Conservation (phyloP, 2,329 filamentous ascomycete genomes). For the Metarhizium humberi region DNA sequence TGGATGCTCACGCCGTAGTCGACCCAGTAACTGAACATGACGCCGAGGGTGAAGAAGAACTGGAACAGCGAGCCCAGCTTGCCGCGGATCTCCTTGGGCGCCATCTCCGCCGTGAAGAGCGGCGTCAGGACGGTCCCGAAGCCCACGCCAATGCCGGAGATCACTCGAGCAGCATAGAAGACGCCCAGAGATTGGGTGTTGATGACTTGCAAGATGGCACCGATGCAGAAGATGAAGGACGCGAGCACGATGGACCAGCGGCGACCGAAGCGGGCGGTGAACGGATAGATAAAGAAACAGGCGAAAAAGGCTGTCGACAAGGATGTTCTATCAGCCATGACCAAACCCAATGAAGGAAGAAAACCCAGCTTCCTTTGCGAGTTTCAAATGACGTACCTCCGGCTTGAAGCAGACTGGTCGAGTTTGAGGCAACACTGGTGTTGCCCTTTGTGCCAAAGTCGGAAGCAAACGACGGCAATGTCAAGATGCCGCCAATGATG, state of each 20-base stretch:
- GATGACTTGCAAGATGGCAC: conserved; percentile 29
- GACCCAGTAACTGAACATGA: conserved; percentile 33
- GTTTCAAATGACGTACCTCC: too few relatives aligned
- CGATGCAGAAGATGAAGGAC: conserved; percentile 33
- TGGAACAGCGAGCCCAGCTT: conserved; percentile 34
- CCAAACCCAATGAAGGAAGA: too few relatives aligned
- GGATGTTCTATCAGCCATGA: too few relatives aligned
- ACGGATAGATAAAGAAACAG: conserved; percentile 33
- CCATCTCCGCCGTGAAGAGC: conserved; percentile 35
- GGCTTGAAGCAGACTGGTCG: conserved; percentile 30
- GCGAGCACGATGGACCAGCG: conserved; percentile 29
- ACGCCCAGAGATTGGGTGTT: conserved; percentile 26
- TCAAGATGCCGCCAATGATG: conserved; percentile 31
- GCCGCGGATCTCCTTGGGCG: conserved; percentile 35
- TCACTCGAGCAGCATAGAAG: conserved; percentile 29
- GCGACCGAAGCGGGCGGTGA: conserved; percentile 30
- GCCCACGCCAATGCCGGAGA: conserved; percentile 27
- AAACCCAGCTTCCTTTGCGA: too few relatives aligned
- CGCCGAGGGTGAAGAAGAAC: conserved; percentile 33
- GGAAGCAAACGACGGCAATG: conserved; percentile 26
- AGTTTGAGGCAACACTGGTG: conserved; percentile 29
- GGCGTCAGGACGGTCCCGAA: conserved; percentile 34
- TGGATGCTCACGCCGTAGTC: conserved; percentile 36
- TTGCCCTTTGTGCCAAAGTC: conserved; percentile 18
- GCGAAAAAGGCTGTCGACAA: conserved; percentile 28